A percentile compares a stretch with the other conserved stretches of the same genome.
phyloP scores from a whole-genome alignment of 345 rosid genomes.

The Anacardium occidentale region DNA sequence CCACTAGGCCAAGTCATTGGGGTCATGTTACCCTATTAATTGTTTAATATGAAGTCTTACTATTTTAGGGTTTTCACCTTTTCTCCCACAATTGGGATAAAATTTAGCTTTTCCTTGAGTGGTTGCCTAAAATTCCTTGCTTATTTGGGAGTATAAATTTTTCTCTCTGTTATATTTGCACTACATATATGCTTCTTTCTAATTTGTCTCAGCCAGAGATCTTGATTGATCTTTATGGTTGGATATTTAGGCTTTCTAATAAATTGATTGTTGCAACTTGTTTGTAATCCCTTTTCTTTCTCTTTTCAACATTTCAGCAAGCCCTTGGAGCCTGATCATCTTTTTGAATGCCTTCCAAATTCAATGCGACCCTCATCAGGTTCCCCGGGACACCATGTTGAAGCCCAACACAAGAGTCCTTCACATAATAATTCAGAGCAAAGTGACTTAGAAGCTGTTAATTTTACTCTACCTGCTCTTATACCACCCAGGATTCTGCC shows the following conservation, averaged over 20 bases:
- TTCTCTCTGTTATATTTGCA: neutral
- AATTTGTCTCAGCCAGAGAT: constrained; percentile 6
- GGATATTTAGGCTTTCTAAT: constrained; percentile 9
- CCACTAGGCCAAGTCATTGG: too few species aligned
- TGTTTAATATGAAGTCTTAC: neutral
- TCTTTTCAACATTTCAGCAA: constrained; percentile 51
- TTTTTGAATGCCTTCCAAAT: constrained; percentile 92
- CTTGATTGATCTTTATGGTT: neutral
- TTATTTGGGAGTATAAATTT: neutral
- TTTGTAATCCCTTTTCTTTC: constrained; percentile 10
- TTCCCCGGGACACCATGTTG: constrained; percentile 47
- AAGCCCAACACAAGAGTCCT: constrained; percentile 38
- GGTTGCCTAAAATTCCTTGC: neutral
- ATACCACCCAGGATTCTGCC: constrained; percentile 87
- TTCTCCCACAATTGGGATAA: neutral
- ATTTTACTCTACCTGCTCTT: constrained; percentile 73
- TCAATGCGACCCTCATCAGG: constrained; percentile 83
- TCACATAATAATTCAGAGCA: constrained; percentile 50
- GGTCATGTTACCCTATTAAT: too few species aligned
- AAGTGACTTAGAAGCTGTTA: constrained; percentile 50
- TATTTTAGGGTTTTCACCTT: neutral
- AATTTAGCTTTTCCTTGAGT: neutral
- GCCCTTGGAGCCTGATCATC: constrained; percentile 93
- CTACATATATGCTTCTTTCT: constrained; percentile 1
- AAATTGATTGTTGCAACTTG: constrained; percentile 4